phyloP scores from a whole-genome alignment of 148 eudicot species.

The Pharnaceum exiguum region DNA sequence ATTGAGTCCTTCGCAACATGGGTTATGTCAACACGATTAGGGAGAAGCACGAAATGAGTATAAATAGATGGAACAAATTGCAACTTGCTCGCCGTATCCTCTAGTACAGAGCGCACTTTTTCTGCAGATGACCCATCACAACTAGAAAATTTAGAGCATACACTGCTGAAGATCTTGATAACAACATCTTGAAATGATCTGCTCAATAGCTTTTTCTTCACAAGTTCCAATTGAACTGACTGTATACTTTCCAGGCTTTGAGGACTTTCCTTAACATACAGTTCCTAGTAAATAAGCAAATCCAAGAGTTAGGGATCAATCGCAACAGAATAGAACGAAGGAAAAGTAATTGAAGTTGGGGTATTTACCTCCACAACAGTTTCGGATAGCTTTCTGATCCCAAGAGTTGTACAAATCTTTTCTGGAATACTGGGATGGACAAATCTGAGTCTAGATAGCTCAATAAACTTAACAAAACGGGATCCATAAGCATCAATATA shows the following conservation, averaged over 20 bases:
- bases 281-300: constrained; percentile 40
- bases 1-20: constrained; percentile 41
- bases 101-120: constrained; percentile 34
- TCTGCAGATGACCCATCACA: constrained; percentile 32
- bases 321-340: neutral
- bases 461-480: constrained; percentile 65
- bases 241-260: constrained; percentile 53
- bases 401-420: constrained; percentile 53
- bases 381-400: constrained; percentile 80
- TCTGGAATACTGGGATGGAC: constrained; percentile 76
- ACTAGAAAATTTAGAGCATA: constrained; percentile 31
- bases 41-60: constrained; percentile 80
- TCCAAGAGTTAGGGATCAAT: neutral
- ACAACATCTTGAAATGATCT: constrained; percentile 83
- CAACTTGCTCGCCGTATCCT: constrained; percentile 57
- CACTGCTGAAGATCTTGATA: constrained; percentile 45
- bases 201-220: constrained; percentile 59
- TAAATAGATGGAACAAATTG: constrained; percentile 68
- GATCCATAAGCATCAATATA: constrained; percentile 89
- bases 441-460: constrained; percentile 68
- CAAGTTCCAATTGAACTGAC: constrained; percentile 42
- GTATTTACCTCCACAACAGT: constrained; percentile 81
- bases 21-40: constrained; percentile 69
- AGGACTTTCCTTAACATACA: constrained; percentile 47
- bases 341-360: constrained; percentile 5